Percentiles rank a stretch among this genome's conserved stretches.
Evolutionary conservation across 2,329 filamentous ascomycete genomes (phyloP).

Genomic region (Aaosphaeria pasadenensis): DNA sequence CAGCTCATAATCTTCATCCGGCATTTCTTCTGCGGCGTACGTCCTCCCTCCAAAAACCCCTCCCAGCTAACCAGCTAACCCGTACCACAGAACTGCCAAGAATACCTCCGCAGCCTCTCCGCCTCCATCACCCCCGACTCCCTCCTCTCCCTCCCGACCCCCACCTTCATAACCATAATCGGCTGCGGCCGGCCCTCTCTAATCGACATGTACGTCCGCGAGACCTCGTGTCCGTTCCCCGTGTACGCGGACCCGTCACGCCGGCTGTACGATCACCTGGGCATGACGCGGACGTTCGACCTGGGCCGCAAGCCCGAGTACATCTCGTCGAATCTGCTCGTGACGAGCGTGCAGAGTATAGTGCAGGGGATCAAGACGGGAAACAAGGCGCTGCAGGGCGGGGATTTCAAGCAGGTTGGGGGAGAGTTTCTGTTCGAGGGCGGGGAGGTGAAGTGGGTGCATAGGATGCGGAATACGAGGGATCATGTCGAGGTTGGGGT

Average conservation of each 20-base stretch:
- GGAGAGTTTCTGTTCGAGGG: constrained; percentile 77
- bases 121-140: constrained; percentile 50
- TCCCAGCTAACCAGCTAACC: constrained; percentile 1
- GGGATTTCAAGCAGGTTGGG: constrained; percentile 67
- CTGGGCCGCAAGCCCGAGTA: constrained; percentile 65
- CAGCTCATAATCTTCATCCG: constrained; percentile 72
- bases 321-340: constrained; percentile 52
- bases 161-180: constrained; percentile 65
- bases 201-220: constrained; percentile 63
- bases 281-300: constrained; percentile 64
- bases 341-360: constrained; percentile 51
- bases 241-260: constrained; percentile 73
- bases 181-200: constrained; percentile 69
- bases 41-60: constrained; percentile 30
- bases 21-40: constrained; percentile 77
- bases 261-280: constrained; percentile 63
- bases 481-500: constrained; percentile 73
- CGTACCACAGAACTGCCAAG: constrained; percentile 64
- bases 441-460: constrained; percentile 72
- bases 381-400: constrained; percentile 60
- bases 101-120: constrained; percentile 65
- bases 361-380: constrained; percentile 60
- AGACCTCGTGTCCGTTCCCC: constrained; percentile 67
- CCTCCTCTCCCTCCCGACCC: constrained; percentile 47
- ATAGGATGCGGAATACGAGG: constrained; percentile 75